A percentile compares a stretch with the other conserved stretches of the same genome.
Evolutionary conservation across 192 early-diverging fungal genomes (phyloP).

Genomic region (Coemansia sp.): DNA sequence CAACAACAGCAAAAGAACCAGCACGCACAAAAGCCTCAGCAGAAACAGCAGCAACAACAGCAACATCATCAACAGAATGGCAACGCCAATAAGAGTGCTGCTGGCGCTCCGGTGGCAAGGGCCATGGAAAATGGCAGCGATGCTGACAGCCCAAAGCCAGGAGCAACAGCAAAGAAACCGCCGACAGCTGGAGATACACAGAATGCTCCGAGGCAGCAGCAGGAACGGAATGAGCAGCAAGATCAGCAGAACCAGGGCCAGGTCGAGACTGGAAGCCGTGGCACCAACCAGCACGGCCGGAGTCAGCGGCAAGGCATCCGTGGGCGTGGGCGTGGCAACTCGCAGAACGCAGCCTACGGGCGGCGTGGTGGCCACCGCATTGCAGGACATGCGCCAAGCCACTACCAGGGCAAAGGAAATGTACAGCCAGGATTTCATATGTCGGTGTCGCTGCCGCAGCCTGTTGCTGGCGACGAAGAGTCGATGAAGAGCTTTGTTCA

Average conservation of each 20-base stretch:
- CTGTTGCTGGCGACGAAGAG: constrained; percentile 42
- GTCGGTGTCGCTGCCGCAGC: constrained; percentile 36
- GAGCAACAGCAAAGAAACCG: constrained; percentile 16
- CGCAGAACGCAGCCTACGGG: constrained; percentile 9
- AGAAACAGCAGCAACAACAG: constrained; percentile 4
- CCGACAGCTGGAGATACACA: constrained; percentile 13
- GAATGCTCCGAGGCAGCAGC: constrained; percentile 8
- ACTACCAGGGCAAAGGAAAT: constrained; percentile 55
- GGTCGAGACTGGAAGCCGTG: constrained; percentile 4
- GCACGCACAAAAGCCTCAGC: background rate
- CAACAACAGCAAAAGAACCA: constrained; percentile 19
- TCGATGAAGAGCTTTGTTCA: constrained; percentile 48
- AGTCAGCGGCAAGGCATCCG: constrained; percentile 25
- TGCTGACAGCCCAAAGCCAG: constrained; percentile 13
- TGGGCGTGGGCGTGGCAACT: constrained; percentile 29
- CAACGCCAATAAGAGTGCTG: background rate
- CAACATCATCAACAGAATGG: constrained; percentile 10
- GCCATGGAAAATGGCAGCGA: background rate
- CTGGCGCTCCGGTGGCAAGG: constrained; percentile 8
- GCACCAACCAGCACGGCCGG: constrained; percentile 16
- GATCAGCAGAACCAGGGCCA: constrained; percentile 15
- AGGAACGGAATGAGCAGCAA: constrained; percentile 9
- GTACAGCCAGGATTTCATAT: constrained; percentile 39
- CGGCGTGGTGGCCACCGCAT: constrained; percentile 33
- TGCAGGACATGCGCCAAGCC: constrained; percentile 44